These are phyloP conservation scores for Neurospora sp. DNA, from an alignment of 495 filamentous ascomycete genomes.

Conservation along the genomic window DNA sequence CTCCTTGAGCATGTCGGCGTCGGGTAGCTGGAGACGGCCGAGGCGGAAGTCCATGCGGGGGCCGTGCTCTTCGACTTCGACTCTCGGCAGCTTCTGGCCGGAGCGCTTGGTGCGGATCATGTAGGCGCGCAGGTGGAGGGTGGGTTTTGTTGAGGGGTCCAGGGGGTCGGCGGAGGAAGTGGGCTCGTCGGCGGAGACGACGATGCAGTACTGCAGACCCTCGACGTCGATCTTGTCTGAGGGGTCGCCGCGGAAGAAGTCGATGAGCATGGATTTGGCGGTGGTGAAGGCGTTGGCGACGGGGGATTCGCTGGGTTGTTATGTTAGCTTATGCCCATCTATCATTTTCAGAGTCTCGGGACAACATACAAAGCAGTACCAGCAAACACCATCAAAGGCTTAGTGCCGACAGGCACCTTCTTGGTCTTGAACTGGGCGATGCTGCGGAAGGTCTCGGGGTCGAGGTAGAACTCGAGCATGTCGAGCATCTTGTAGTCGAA, in stretches of 20 bases:
- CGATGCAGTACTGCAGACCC: slow-evolving; percentile 81
- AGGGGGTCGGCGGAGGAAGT: slow-evolving; percentile 18
- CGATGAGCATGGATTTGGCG: slow-evolving; percentile 76
- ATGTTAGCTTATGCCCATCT: too few relatives aligned
- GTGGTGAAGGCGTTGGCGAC: slow-evolving; percentile 64
- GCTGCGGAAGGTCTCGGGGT: slow-evolving; percentile 52
- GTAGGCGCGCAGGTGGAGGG: slow-evolving; percentile 76
- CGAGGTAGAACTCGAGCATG: slow-evolving; percentile 81
- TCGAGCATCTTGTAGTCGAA: slow-evolving; percentile 82
- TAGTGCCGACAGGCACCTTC: slow-evolving; percentile 71
- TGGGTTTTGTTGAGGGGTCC: slow-evolving; percentile 49
- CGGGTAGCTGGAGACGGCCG: slow-evolving; percentile 68
- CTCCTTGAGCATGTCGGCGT: slow-evolving; percentile 73
- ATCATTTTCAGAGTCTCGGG: too few relatives aligned
- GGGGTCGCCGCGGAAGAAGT: slow-evolving; percentile 71
- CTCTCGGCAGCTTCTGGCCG: slow-evolving; percentile 75
- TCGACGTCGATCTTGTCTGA: slow-evolving; percentile 79
- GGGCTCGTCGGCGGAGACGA: slow-evolving; percentile 68
- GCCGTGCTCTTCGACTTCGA: slow-evolving; percentile 92
- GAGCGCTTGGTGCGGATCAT: slow-evolving; percentile 74
- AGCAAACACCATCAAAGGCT: slow-evolving; percentile 79
- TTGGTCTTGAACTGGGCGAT: slow-evolving; percentile 72
- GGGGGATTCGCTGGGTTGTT: slow-evolving; percentile 48
- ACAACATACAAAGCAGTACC: slow-evolving; percentile 65
- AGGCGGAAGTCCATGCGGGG: slow-evolving; percentile 90